A percentile compares a stretch with the other conserved stretches of the same genome.
Conservation (phyloP, 176 grass and related monocot genomes). For the Hyparrhenia diplandra region DNA sequence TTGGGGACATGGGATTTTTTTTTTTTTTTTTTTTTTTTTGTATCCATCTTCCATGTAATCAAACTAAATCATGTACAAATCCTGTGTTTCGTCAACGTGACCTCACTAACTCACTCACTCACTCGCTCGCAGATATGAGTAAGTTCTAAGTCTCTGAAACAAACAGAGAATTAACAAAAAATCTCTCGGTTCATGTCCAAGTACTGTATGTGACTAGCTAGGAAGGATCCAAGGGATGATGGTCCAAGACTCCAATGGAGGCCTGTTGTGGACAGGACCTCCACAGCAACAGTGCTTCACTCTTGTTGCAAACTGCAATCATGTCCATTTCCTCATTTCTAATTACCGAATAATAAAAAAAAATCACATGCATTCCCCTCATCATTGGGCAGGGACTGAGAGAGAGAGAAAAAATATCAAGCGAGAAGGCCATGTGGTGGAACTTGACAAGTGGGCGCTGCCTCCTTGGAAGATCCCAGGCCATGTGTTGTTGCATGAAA, state of each 20-base stretch:
- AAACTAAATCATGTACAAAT: too few species aligned
- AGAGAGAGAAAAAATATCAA: too few species aligned
- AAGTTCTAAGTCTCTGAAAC: neutral
- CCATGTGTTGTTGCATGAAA: too few species aligned
- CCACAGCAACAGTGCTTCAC: neutral
- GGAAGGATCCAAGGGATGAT: neutral
- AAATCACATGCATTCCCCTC: neutral
- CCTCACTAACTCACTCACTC: too few species aligned
- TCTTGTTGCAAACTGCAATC: neutral
- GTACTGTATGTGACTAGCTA: neutral
- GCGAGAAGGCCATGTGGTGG: conserved; percentile 39
- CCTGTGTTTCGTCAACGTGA: too few species aligned
- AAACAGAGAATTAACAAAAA: too few species aligned
- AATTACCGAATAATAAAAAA: neutral
- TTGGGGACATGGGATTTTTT: too few species aligned
- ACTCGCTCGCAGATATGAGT: too few species aligned
- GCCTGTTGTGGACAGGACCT: neutral
- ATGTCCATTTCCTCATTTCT: neutral
- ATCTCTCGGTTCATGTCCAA: too few species aligned
- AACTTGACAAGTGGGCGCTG: conserved; percentile 24
- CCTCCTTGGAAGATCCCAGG: neutral
- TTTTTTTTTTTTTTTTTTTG: too few species aligned
- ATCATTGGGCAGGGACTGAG: neutral
- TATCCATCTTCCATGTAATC: too few species aligned
- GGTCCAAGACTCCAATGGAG: neutral